phyloP scores from a whole-genome alignment of 2,329 filamentous ascomycete species.

The Cyanodermella asteris region DNA sequence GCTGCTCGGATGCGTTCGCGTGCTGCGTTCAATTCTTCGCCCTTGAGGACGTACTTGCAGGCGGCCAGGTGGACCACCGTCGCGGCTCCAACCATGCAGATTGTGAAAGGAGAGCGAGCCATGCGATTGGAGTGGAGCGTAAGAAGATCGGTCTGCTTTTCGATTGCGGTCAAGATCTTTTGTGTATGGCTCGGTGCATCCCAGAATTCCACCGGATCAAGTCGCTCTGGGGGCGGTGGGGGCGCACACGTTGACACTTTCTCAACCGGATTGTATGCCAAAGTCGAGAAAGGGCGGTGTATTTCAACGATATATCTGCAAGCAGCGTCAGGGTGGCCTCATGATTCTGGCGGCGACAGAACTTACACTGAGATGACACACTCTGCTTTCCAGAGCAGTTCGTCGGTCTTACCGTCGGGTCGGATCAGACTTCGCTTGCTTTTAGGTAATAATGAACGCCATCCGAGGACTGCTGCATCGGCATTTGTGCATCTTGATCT shows the following conservation, averaged over 20 bases:
- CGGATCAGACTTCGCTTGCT: no score
- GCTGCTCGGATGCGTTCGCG: neutral
- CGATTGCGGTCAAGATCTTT: no score
- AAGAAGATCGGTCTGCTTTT: neutral
- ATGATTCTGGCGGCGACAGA: no score
- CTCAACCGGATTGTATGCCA: neutral
- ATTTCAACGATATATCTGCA: constrained; percentile 1
- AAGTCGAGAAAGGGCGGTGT: neutral
- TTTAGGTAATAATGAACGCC: no score
- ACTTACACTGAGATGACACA: no score
- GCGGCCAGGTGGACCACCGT: neutral
- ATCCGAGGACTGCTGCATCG: no score
- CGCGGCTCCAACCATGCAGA: neutral
- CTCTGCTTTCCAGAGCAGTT: no score
- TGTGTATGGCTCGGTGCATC: no score
- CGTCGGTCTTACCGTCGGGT: no score
- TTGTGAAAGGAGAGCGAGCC: neutral
- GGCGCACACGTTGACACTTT: neutral
- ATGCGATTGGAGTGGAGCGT: neutral
- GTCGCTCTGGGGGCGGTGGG: neutral
- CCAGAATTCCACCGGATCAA: no score
- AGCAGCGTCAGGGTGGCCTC: neutral
- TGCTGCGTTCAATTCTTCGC: neutral
- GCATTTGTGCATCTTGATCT: no score
- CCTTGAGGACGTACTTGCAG: neutral